phyloP scores from a whole-genome alignment of 805 yeast genomes.

The Saccharomycopsis babjevae region DNA sequence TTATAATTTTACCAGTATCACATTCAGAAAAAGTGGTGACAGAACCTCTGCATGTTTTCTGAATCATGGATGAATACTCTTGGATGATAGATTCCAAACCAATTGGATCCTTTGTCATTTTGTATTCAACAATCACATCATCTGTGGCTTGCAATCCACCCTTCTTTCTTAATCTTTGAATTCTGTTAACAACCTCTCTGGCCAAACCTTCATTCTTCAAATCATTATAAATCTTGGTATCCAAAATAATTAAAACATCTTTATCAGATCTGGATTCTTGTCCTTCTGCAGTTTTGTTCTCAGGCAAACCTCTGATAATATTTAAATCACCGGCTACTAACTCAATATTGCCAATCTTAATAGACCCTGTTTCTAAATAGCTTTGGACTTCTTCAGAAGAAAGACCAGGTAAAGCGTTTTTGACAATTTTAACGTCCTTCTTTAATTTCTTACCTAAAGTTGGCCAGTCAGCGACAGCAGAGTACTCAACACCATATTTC shows the following conservation, averaged over 20 bases:
- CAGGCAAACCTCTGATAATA: slow-evolving; percentile 84
- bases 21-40: slow-evolving; percentile 34
- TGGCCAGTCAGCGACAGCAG: slow-evolving; percentile 98
- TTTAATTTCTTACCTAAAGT: slow-evolving; percentile 94
- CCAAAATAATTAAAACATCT: slow-evolving; percentile 84
- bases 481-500: slow-evolving; percentile 84
- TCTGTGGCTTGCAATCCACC: slow-evolving; percentile 91
- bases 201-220: slow-evolving; percentile 90
- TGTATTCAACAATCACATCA: slow-evolving; percentile 81
- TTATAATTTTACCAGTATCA: slow-evolving; percentile 42
- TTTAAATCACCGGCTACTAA: slow-evolving; percentile 81
- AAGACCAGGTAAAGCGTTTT: slow-evolving; percentile 80
- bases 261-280: slow-evolving; percentile 81
- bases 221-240: slow-evolving; percentile 78
- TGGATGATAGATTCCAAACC: slow-evolving; percentile 51
- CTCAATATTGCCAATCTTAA: slow-evolving; percentile 82
- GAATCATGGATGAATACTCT: slow-evolving; percentile 55
- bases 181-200: slow-evolving; percentile 92
- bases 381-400: slow-evolving; percentile 74
- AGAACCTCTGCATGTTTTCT: slow-evolving; percentile 64
- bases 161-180: slow-evolving; percentile 95
- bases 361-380: slow-evolving; percentile 60
- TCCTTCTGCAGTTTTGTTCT: slow-evolving; percentile 46
- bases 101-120: slow-evolving; percentile 51
- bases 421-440: slow-evolving; percentile 87